Percentiles rank a stretch among this genome's conserved stretches.
phyloP scores from a whole-genome alignment of 2,329 filamentous ascomycete genomes.

The Penicillium sp. region DNA sequence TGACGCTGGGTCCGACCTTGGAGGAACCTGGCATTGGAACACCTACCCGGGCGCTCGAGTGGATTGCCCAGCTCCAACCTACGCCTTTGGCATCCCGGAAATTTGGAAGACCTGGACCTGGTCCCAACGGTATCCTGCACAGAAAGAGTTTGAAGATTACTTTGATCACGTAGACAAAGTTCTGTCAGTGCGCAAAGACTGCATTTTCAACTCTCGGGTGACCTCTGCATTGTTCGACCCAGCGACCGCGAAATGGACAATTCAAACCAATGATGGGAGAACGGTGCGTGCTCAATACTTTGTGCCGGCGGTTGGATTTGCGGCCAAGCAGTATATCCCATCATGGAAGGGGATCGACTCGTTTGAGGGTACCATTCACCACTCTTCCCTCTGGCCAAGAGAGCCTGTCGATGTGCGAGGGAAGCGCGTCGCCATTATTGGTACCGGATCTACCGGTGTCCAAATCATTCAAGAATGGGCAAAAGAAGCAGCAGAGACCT shows the following conservation, averaged over 20 bases:
- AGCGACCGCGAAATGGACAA: conserved; percentile 42
- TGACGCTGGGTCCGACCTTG: conserved; percentile 11
- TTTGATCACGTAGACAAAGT: conserved; percentile 50
- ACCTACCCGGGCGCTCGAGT: conserved; percentile 18
- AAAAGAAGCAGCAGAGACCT: conserved; percentile 53
- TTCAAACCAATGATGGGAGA: conserved; percentile 45
- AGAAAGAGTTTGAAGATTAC: conserved; percentile 46
- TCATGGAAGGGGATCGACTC: conserved; percentile 33
- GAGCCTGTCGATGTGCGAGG: conserved; percentile 46
- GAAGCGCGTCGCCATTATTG: conserved; percentile 56
- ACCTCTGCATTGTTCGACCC: conserved; percentile 43
- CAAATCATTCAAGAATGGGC: conserved; percentile 61
- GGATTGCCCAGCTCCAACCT: conserved; percentile 8
- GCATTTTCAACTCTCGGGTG: conserved; percentile 47
- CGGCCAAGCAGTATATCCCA: conserved; percentile 45
- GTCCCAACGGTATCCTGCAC: conserved; percentile 28
- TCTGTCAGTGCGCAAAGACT: conserved; percentile 47
- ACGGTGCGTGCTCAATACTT: conserved; percentile 45
- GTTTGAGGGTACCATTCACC: conserved; percentile 55
- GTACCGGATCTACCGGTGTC: conserved; percentile 56
- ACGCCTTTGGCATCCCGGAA: conserved; percentile 40
- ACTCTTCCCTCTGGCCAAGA: conserved; percentile 57
- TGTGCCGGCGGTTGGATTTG: conserved; percentile 49
- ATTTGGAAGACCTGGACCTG: conserved; percentile 50
- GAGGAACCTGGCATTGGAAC: conserved; percentile 17